Percentiles rank a stretch among this genome's conserved stretches.
Conservation (phyloP, 257 asterid genomes). For the Gynochthodes officinalis region DNA sequence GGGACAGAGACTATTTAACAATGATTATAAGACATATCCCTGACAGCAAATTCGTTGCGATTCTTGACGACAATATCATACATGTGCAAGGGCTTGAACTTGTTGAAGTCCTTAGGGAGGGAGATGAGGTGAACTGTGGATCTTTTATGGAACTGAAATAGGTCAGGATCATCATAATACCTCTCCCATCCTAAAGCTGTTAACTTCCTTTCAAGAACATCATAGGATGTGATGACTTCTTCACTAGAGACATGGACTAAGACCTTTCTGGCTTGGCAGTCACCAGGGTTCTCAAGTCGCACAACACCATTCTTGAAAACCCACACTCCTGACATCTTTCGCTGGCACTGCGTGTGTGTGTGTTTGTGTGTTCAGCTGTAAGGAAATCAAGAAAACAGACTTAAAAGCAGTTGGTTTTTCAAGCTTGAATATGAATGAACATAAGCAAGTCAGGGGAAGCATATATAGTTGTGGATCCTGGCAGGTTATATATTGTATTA, state of each 20-base stretch:
- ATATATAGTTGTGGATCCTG: constrained; percentile 9
- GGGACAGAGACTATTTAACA: neutral
- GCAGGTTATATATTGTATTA: neutral
- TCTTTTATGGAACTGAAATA: constrained; percentile 66
- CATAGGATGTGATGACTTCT: constrained; percentile 55
- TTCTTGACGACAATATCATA: constrained; percentile 63
- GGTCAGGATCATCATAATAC: constrained; percentile 62
- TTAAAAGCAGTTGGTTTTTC: neutral
- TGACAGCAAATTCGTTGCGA: constrained; percentile 56
- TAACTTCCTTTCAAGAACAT: constrained; percentile 47
- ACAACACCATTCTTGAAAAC: constrained; percentile 64
- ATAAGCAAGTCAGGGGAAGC: neutral
- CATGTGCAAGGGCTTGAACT: constrained; percentile 65
- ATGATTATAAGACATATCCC: constrained; percentile 23
- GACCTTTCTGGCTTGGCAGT: constrained; percentile 36
- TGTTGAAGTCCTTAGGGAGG: constrained; percentile 61
- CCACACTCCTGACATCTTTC: constrained; percentile 63
- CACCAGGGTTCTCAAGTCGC: constrained; percentile 53
- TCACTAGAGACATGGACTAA: constrained; percentile 43
- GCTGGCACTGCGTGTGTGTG: neutral
- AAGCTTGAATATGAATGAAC: neutral
- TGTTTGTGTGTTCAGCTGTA: neutral
- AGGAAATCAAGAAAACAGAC: neutral
- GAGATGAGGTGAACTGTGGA: constrained; percentile 68
- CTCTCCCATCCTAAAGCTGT: constrained; percentile 66